phyloP scores from a whole-genome alignment of 768 basidiomycete species.

The Sporobolomyces roseus region DNA sequence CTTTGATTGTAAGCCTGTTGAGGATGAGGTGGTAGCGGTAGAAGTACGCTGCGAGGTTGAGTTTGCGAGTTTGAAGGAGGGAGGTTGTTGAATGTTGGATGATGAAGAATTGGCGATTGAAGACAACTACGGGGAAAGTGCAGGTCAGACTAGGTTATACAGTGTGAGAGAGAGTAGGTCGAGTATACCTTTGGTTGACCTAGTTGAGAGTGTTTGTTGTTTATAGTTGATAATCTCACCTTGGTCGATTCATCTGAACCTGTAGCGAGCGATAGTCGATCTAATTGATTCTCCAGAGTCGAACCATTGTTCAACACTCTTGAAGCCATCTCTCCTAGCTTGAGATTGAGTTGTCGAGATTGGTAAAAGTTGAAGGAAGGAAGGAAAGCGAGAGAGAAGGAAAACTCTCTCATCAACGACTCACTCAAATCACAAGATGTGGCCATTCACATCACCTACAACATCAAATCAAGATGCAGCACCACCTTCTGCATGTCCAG shows the following conservation, averaged over 20 bases:
- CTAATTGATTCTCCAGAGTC: conserved; percentile 32
- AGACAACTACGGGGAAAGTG: no score
- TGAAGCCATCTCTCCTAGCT: conserved; percentile 9
- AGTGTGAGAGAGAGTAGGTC: no score
- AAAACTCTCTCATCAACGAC: neutral
- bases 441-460: conserved; percentile 29
- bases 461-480: neutral
- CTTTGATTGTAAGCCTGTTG: conserved; percentile 30
- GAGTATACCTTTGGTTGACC: neutral
- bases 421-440: conserved; percentile 2
- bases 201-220: neutral
- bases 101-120: conserved; percentile 24
- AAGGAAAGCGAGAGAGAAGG: neutral
- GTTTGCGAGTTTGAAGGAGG: conserved; percentile 22
- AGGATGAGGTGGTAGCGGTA: neutral
- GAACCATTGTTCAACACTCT: conserved; percentile 17
- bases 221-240: no score
- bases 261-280: conserved; percentile 18
- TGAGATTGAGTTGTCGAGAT: neutral
- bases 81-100: conserved; percentile 38
- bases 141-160: no score
- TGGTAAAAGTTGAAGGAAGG: no score
- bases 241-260: neutral
- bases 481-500: conserved; percentile 55
- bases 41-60: neutral